phyloP scores from a whole-genome alignment of 1,284 basidiomycete species.

The Boletus sp. region DNA sequence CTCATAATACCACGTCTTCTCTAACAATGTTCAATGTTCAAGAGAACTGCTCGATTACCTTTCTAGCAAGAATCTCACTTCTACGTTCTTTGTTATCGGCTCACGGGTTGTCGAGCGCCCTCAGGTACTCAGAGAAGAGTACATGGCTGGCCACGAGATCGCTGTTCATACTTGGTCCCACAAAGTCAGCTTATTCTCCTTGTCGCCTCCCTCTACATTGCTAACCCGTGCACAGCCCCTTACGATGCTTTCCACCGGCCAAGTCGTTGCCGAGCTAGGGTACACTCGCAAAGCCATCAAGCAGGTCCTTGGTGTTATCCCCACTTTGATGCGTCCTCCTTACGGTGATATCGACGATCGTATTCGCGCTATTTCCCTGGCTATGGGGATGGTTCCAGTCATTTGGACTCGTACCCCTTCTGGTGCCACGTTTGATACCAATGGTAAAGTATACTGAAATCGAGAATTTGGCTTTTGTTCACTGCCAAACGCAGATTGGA shows the following conservation, averaged over 20 bases:
- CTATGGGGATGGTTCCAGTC: constrained; percentile 79
- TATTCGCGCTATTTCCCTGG: constrained; percentile 78
- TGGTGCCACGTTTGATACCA: constrained; percentile 74
- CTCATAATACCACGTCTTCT: constrained; percentile 17
- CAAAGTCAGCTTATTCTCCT: constrained; percentile 37
- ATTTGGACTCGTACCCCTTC: constrained; percentile 69
- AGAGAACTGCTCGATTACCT: constrained; percentile 68
- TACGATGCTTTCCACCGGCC: constrained; percentile 79
- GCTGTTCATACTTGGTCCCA: constrained; percentile 79
- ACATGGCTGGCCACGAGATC: constrained; percentile 82
- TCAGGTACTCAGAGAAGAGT: constrained; percentile 74
- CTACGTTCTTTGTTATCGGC: constrained; percentile 93
- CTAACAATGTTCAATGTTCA: constrained; percentile 24
- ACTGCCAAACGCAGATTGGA: constrained; percentile 60
- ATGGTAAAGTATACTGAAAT: constrained; percentile 42
- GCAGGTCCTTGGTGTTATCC: constrained; percentile 71
- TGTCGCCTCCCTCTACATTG: background rate
- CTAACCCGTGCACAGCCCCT: constrained; percentile 46
- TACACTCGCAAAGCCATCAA: constrained; percentile 89
- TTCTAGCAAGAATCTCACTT: constrained; percentile 56
- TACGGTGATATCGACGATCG: constrained; percentile 77
- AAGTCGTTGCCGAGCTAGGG: constrained; percentile 91
- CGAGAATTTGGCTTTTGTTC: background rate
- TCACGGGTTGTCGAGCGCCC: constrained; percentile 85
- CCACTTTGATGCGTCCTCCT: constrained; percentile 63